These are phyloP conservation scores for Pythium volutum DNA, from an alignment of 352 stramenopile genomes.

Conservation along the genomic window DNA sequence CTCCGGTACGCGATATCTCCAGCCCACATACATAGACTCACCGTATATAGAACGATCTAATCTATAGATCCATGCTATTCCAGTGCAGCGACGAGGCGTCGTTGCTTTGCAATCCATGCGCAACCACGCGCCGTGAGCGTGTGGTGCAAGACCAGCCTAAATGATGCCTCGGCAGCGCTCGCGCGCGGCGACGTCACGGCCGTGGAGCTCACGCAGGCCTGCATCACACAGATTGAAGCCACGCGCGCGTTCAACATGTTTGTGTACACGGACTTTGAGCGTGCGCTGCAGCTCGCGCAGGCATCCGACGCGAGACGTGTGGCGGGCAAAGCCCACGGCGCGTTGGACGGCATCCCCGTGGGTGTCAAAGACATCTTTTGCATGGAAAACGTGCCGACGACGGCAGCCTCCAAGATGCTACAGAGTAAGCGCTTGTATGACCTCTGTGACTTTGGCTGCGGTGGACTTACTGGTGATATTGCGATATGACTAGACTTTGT, in stretches of 20 bases:
- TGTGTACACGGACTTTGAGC: constrained; percentile 66
- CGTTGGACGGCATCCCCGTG: constrained; percentile 94
- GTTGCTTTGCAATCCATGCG: constrained; percentile 4
- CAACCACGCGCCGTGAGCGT: constrained; percentile 38
- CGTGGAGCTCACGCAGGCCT: constrained; percentile 60
- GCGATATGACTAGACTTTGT: constrained; percentile 64
- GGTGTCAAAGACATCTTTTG: constrained; percentile 97
- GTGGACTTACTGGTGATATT: not conserved
- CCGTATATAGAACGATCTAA: not conserved
- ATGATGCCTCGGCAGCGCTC: constrained; percentile 51
- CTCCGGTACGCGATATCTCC: constrained; percentile 9
- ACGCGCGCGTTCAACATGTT: constrained; percentile 81
- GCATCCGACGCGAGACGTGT: constrained; percentile 76
- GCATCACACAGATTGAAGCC: constrained; percentile 70
- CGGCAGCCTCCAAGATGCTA: constrained; percentile 89
- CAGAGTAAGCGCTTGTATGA: constrained; percentile 36
- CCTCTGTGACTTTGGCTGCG: not conserved
- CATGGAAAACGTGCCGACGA: constrained; percentile 84
- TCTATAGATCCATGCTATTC: not conserved
- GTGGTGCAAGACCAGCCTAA: constrained; percentile 62
- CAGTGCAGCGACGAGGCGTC: not conserved
- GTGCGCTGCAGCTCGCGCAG: constrained; percentile 59
- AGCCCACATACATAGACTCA: not conserved
- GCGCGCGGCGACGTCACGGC: constrained; percentile 43
- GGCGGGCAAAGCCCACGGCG: constrained; percentile 34